A percentile compares a stretch with the other conserved stretches of the same genome.
phyloP scores from a whole-genome alignment of 148 eudicot genomes.

The Cornus kousa region DNA sequence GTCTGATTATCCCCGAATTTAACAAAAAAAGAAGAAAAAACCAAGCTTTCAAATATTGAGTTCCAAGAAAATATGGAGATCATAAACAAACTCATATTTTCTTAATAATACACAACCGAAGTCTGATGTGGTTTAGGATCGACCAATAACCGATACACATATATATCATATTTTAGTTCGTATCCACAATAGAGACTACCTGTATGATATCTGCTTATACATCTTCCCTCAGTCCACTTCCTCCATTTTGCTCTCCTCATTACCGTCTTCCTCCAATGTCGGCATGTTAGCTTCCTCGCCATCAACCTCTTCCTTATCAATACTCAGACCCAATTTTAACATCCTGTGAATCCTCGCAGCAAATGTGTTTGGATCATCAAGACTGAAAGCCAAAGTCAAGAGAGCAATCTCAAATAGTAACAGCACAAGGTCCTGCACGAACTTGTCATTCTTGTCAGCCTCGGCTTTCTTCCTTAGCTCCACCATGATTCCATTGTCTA shows the following conservation, averaged over 20 bases:
- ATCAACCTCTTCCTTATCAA: conserved; percentile 59
- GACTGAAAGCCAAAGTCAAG: conserved; percentile 77
- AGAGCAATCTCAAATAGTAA: conserved; percentile 80
- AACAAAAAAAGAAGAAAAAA: too few relatives aligned
- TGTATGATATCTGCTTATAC: not conserved
- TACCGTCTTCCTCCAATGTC: conserved; percentile 63
- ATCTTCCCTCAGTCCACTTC: conserved; percentile 57
- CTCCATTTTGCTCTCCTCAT: conserved; percentile 96
- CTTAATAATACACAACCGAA: too few relatives aligned
- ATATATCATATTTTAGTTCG: too few relatives aligned
- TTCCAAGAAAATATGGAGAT: too few relatives aligned
- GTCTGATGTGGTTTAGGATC: too few relatives aligned
- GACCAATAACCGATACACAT: too few relatives aligned
- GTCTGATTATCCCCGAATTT: too few relatives aligned
- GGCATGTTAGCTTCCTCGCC: conserved; percentile 70
- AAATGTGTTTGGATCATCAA: conserved; percentile 76
- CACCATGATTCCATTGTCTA: conserved; percentile 87
- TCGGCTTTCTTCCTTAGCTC: conserved; percentile 87
- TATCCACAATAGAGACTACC: too few relatives aligned
- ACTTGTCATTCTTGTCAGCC: conserved; percentile 88
- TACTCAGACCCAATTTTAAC: conserved; percentile 82
- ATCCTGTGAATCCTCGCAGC: conserved; percentile 81
- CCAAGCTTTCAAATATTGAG: too few relatives aligned
- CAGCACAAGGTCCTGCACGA: conserved; percentile 78
- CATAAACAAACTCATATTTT: too few relatives aligned